phyloP scores from a whole-genome alignment of 2,329 filamentous ascomycete species.

The Fusarium piperis region DNA sequence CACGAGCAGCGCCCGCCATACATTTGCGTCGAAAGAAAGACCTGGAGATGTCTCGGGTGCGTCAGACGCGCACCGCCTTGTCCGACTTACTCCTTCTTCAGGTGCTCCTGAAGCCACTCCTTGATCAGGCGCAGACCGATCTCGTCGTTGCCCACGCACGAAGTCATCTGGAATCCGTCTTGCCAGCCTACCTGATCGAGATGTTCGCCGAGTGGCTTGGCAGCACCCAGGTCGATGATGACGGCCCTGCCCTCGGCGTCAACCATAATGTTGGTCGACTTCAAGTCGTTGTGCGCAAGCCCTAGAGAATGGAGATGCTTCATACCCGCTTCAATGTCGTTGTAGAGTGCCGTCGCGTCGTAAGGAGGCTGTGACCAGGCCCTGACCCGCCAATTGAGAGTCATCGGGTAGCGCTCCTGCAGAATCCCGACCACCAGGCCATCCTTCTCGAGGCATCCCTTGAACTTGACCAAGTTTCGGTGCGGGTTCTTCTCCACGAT shows the following conservation, averaged over 20 bases:
- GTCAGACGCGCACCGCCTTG: not conserved
- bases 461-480: not conserved
- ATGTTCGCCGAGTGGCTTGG: not conserved
- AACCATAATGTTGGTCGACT: conserved; percentile 17
- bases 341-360: not conserved
- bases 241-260: not conserved
- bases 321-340: not conserved
- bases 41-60: too few relatives aligned
- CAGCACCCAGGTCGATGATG: conserved; percentile 24
- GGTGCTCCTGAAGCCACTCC: not conserved
- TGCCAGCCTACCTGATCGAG: not conserved
- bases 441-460: not conserved
- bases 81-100: not conserved
- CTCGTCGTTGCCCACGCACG: not conserved
- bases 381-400: not conserved
- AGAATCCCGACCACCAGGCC: not conserved
- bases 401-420: not conserved
- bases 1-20: too few relatives aligned
- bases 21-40: too few relatives aligned
- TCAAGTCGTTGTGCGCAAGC: conserved; percentile 28
- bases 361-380: not conserved
- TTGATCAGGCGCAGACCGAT: not conserved
- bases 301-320: conserved; percentile 25
- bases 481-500: not conserved
- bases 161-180: not conserved